Percentiles rank a stretch among this genome's conserved stretches.
phyloP scores from a whole-genome alignment of 2,329 filamentous ascomycete genomes.

The Elsinoe arachidis region DNA sequence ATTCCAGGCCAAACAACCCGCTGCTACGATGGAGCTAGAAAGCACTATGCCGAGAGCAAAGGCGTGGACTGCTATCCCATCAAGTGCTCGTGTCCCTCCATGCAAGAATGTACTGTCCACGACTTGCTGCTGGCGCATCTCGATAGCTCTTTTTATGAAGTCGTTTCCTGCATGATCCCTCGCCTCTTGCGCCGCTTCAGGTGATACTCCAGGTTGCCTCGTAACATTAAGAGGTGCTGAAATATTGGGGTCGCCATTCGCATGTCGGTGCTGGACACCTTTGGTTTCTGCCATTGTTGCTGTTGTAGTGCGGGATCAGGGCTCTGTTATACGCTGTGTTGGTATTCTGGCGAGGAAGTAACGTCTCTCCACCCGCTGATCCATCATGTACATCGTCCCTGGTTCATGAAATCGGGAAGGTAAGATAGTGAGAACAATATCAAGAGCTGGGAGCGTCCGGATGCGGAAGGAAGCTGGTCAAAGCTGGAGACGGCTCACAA shows the following conservation, averaged over 20 bases:
- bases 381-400: background rate
- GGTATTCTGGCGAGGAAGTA: background rate
- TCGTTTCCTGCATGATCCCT: background rate
- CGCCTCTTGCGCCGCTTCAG: background rate
- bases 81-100: slow-evolving; percentile 36
- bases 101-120: slow-evolving; percentile 32
- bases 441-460: background rate
- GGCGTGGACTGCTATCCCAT: slow-evolving; percentile 38
- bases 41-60: slow-evolving; percentile 36
- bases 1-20: slow-evolving; percentile 18
- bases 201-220: background rate
- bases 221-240: slow-evolving; percentile 14
- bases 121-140: slow-evolving; percentile 10
- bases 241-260: slow-evolving; percentile 16
- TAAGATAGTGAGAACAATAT: background rate
- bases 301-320: background rate
- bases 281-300: background rate
- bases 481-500: background rate
- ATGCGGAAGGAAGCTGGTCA: background rate
- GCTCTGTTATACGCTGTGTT: background rate
- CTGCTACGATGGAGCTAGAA: slow-evolving; percentile 25
- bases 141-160: slow-evolving; percentile 11
- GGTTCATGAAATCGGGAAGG: no score
- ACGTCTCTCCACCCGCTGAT: no score
- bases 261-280: background rate